These are phyloP conservation scores for Themeda triandra DNA, from an alignment of 176 grass and related monocot genomes.

Conservation along the genomic window DNA sequence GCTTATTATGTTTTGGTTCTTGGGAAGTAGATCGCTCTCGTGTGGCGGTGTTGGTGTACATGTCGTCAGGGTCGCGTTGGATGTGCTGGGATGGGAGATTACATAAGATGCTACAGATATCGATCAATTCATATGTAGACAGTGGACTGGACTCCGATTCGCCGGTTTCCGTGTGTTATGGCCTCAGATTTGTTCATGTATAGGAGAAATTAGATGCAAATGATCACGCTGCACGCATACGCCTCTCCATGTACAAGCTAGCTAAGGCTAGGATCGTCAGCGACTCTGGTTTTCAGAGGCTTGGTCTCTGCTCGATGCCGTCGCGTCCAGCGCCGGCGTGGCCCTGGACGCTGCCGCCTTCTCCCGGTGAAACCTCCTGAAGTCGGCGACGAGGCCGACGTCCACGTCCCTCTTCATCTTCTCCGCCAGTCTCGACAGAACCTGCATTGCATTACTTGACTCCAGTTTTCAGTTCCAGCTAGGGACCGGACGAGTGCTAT, in stretches of 20 bases:
- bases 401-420: constrained; percentile 76
- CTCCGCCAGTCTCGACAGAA: constrained; percentile 52
- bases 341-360: background rate
- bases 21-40: background rate
- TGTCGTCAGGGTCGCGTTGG: constrained; percentile 13
- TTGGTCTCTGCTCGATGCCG: background rate
- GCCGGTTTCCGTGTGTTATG: background rate
- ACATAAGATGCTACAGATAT: background rate
- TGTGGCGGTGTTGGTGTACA: background rate
- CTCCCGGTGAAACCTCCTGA: constrained; percentile 47
- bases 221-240: background rate
- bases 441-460: constrained; percentile 25
- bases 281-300: background rate
- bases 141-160: background rate
- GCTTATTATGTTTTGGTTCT: background rate
- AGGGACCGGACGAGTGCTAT: background rate
- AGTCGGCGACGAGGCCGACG: constrained; percentile 62
- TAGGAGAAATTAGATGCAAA: background rate
- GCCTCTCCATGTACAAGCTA: background rate
- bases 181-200: background rate
- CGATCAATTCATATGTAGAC: background rate
- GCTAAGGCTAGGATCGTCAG: background rate
- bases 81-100: background rate
- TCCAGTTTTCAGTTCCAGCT: background rate
- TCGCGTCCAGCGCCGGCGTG: background rate